Evolutionary conservation across 805 yeast species (phyloP).

Genomic region (Candida dendrica): DNA sequence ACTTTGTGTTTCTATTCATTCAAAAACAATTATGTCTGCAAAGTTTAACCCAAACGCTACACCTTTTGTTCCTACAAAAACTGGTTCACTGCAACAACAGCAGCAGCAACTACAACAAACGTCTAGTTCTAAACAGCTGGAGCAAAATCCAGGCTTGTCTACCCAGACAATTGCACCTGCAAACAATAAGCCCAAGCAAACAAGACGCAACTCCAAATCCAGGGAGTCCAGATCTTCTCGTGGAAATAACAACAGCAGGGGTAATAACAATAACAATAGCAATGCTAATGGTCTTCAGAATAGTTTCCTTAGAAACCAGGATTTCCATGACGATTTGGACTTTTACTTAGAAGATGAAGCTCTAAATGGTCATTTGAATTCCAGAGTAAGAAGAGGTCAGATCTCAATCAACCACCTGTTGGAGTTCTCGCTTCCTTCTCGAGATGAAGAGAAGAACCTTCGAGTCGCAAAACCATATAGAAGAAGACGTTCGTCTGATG

Average conservation of each 20-base stretch:
- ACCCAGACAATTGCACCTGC: slow-evolving; percentile 15
- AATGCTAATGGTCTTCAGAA: neutral
- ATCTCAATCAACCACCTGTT: slow-evolving; percentile 59
- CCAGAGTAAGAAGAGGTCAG: slow-evolving; percentile 34
- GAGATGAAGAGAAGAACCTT: slow-evolving; percentile 15
- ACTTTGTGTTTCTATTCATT: neutral
- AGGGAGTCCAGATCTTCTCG: neutral
- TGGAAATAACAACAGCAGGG: neutral
- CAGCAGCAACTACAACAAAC: neutral
- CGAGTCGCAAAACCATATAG: slow-evolving; percentile 13
- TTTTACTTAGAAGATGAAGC: slow-evolving; percentile 28
- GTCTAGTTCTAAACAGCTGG: slow-evolving; percentile 1
- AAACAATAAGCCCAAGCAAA: slow-evolving; percentile 2
- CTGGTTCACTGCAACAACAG: neutral
- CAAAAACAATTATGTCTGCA: slow-evolving; percentile 6
- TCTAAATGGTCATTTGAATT: slow-evolving; percentile 22
- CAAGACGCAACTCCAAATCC: neutral
- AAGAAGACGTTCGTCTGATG: slow-evolving; percentile 20
- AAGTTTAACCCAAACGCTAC: slow-evolving; percentile 15
- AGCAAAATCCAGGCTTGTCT: slow-evolving; percentile 8
- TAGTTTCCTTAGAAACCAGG: neutral
- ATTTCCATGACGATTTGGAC: slow-evolving; percentile 16
- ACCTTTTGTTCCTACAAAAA: slow-evolving; percentile 12
- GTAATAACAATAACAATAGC: neutral
- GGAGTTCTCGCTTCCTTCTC: slow-evolving; percentile 45